phyloP scores from a whole-genome alignment of 2,329 filamentous ascomycete species.

The Aspergillus sp. region DNA sequence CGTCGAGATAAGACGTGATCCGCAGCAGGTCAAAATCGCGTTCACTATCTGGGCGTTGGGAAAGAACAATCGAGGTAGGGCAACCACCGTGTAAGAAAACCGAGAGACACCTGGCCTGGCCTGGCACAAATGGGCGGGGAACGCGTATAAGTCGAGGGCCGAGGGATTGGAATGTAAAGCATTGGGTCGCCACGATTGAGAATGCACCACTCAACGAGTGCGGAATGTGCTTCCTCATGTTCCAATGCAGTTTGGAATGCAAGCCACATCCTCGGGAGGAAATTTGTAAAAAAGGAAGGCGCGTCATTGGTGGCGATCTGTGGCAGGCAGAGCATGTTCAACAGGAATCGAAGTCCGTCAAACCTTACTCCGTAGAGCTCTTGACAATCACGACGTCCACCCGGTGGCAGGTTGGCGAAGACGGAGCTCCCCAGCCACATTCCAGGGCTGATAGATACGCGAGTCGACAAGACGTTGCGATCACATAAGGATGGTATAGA shows the following conservation, averaged over 20 bases:
- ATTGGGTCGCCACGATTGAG: constrained; percentile 16
- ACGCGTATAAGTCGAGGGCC: constrained; percentile 15
- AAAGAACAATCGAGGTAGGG: neutral
- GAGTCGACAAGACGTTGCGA: neutral
- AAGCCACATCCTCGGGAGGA: constrained; percentile 11
- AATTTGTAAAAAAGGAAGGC: neutral
- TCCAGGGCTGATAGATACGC: constrained; percentile 6
- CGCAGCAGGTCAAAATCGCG: neutral
- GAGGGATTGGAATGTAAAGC: constrained; percentile 21
- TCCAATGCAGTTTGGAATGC: constrained; percentile 19
- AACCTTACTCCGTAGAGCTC: neutral
- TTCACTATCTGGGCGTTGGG: neutral
- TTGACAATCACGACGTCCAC: too few relatives aligned
- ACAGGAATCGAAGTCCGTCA: neutral
- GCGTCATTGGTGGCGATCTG: neutral
- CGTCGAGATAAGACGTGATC: neutral
- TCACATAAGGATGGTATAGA: constrained; percentile 4
- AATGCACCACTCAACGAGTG: constrained; percentile 19
- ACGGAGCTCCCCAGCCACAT: constrained; percentile 14
- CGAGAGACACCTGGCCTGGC: neutral
- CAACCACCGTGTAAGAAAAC: neutral
- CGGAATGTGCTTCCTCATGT: constrained; percentile 17
- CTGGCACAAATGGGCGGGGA: constrained; percentile 4
- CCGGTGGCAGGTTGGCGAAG: too few relatives aligned
- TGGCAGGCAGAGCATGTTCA: neutral